Evolutionary conservation across 208 protist species (phyloP).

Genomic region (Crithidia brevicula): DNA sequence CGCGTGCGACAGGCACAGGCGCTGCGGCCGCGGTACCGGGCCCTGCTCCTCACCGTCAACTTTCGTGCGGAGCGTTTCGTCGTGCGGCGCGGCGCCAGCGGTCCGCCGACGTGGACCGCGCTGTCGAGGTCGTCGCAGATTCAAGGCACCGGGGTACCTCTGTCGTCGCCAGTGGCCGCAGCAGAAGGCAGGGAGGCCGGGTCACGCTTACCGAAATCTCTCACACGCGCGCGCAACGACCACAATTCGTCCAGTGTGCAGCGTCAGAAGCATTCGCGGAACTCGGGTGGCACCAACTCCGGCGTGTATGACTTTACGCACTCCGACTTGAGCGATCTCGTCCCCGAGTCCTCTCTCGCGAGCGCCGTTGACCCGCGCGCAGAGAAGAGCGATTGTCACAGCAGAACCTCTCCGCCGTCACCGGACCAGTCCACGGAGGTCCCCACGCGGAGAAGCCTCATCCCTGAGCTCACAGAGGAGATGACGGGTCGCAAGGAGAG

Average conservation of each 20-base stretch:
- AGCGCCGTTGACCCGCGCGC: not conserved
- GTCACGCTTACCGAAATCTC: not conserved
- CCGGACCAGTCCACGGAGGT: not conserved
- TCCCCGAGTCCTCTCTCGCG: not conserved
- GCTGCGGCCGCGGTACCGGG: constrained; percentile 32
- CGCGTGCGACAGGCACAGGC: constrained; percentile 32
- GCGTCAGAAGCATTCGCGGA: not conserved
- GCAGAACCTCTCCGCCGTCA: not conserved
- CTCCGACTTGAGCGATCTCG: constrained; percentile 7
- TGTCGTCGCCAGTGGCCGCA: too few relatives aligned
- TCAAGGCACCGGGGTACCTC: too few relatives aligned
- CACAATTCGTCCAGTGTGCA: not conserved
- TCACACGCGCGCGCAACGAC: not conserved
- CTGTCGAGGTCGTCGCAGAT: constrained; percentile 8
- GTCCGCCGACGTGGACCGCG: constrained; percentile 21
- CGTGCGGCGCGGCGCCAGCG: constrained; percentile 30
- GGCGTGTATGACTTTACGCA: not conserved
- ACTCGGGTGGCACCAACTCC: not conserved
- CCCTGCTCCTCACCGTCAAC: constrained; percentile 22
- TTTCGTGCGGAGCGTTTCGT: constrained; percentile 30
- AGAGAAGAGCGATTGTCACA: not conserved
- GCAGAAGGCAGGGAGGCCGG: too few relatives aligned
- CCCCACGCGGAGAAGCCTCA: not conserved
- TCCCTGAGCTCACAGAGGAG: not conserved
- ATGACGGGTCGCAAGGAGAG: not conserved